Base-by-base conservation (phyloP, 169 alveolate species). In the Miamiensis avidus region DNA sequence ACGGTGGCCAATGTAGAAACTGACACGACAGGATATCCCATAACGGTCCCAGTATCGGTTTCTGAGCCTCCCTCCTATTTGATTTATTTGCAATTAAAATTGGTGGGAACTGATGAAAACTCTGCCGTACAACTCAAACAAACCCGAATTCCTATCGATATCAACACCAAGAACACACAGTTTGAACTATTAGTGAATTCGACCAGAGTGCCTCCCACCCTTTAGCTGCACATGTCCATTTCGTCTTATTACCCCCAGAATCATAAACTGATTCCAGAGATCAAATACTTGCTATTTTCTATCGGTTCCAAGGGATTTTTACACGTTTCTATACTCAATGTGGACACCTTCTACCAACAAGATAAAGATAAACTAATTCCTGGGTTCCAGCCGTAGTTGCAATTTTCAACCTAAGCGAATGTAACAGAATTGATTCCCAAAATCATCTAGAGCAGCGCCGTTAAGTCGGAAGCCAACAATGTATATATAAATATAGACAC, bases 1-100 rank as follows among this genome's bases (percentile, higher is more conserved):
- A 33, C 0, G 11, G 32, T 77, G 25, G 11, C 27, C 20, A 69
- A 77, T 77, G 75, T 77, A 6, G 72, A 77, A 11, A 69, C 64
- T 20, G 82, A 77, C 31, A 77, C 82, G 0, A 77, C 72, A 1
- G 82, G 82, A 0, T 77, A 77, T 27, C 82, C 82, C 29, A 77
- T 77, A 0, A 26, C 33, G 0, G 25, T 77, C 0, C 82, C 82
- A 1, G 72, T 77, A 0, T 1, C 26, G 11, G 82, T 77, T 0
- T 77, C 82, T 16, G 25, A 30, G 4, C 82, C 82, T 1, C 82
- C 82, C 0, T 31, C 74, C n/a, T 33, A 31, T 77, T 31, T 77
- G 25, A 33, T 77, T 33, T 33, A 77, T 33, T 33, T 77, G 69
- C 4, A 4, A 34, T 15, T 33, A 0, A 72, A 33, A 0, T 34